These are phyloP conservation scores for Lipomyces orientalis DNA, from an alignment of 805 yeast genomes.

Conservation along the genomic window DNA sequence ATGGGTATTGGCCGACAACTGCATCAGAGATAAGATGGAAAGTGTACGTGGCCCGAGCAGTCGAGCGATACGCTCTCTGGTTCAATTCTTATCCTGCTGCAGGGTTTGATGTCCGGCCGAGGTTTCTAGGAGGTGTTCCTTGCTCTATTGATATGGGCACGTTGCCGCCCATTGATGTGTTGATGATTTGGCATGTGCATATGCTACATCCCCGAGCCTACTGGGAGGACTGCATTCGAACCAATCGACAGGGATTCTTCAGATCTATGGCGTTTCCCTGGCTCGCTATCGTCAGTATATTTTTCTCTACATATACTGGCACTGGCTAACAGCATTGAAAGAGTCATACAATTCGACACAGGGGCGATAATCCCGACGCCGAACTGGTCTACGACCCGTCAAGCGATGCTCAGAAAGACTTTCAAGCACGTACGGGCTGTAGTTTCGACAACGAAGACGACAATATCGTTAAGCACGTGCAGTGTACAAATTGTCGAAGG, in stretches of 20 bases:
- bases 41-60: constrained; percentile 22
- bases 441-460: constrained; percentile 8
- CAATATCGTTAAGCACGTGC: background rate
- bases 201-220: constrained; percentile 38
- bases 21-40: constrained; percentile 13
- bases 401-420: constrained; percentile 6
- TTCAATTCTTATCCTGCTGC: constrained; percentile 14
- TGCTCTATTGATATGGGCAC: constrained; percentile 6
- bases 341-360: constrained; percentile 12
- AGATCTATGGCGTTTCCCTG: constrained; percentile 20
- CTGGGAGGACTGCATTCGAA: constrained; percentile 35
- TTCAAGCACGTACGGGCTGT: constrained; percentile 7
- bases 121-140: constrained; percentile 4
- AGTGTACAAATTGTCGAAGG: constrained; percentile 15
- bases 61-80: constrained; percentile 24
- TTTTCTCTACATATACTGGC: background rate
- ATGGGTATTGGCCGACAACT: background rate
- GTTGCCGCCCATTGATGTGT: constrained; percentile 39
- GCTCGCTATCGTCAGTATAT: constrained; percentile 16
- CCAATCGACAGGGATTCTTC: constrained; percentile 8
- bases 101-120: background rate
- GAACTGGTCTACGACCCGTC: constrained; percentile 13
- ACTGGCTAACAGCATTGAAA: background rate
- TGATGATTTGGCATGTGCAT: constrained; percentile 41
- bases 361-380: background rate